phyloP scores from a whole-genome alignment of 225 moss, liverwort and hornwort genomes.

The Lunularia cruciata region DNA sequence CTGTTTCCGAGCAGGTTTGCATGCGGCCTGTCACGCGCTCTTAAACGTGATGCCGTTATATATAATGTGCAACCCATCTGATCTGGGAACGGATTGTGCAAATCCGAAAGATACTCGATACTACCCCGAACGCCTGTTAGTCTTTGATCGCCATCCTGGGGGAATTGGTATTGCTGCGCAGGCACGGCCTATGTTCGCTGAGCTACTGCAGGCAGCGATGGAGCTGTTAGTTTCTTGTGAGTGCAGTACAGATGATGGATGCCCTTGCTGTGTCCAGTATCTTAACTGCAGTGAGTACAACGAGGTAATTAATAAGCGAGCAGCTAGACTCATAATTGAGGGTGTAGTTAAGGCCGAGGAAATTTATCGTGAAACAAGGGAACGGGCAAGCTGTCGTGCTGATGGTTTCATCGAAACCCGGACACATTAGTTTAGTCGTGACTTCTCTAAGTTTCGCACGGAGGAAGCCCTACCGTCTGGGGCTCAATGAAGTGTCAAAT shows the following conservation, averaged over 20 bases:
- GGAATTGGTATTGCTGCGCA: constrained; percentile 89
- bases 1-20: constrained; percentile 74
- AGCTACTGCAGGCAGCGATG: constrained; percentile 77
- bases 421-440: no score
- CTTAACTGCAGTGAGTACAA: constrained; percentile 82
- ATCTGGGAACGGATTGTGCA: constrained; percentile 85
- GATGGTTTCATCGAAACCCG: constrained; percentile 53
- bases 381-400: constrained; percentile 28
- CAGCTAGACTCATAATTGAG: constrained; percentile 69
- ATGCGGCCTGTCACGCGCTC: constrained; percentile 91
- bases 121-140: constrained; percentile 83
- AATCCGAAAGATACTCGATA: constrained; percentile 82
- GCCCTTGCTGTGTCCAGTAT: constrained; percentile 84
- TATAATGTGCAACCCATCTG: constrained; percentile 86
- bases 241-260: constrained; percentile 63
- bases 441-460: no score
- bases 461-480: no score
- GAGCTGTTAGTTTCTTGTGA: constrained; percentile 76
- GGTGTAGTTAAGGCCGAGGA: constrained; percentile 73
- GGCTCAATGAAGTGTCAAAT: no score
- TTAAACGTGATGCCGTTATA: constrained; percentile 92
- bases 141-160: constrained; percentile 90
- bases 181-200: constrained; percentile 96
- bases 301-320: constrained; percentile 75
- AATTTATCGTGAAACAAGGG: constrained; percentile 50